A percentile compares a stretch with the other conserved stretches of the same genome.
Evolutionary conservation across 1,139 yeast species (phyloP).

Genomic region (Scheffersomyces stambukii): DNA sequence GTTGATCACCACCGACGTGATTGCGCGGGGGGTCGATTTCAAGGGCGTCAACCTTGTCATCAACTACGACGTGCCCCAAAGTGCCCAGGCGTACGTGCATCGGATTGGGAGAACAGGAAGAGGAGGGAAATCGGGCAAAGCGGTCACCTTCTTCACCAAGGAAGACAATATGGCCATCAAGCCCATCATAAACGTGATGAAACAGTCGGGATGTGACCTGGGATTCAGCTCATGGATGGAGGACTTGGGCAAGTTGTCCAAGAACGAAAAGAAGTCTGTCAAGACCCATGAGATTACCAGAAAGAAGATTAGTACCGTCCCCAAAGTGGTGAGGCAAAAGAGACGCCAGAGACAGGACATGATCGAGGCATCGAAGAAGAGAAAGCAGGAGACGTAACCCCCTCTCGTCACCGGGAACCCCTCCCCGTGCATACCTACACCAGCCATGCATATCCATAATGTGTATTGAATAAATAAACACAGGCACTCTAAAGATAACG

Average conservation of each 20-base stretch:
- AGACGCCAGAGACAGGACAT: slow-evolving; percentile 61
- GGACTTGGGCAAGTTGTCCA: slow-evolving; percentile 62
- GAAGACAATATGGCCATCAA: slow-evolving; percentile 75
- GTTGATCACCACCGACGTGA: slow-evolving; percentile 90
- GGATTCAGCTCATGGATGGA: slow-evolving; percentile 81
- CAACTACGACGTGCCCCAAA: slow-evolving; percentile 93
- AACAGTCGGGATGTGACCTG: slow-evolving; percentile 75
- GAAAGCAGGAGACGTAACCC: slow-evolving; percentile 32
- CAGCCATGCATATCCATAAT: neutral
- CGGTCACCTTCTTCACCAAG: slow-evolving; percentile 89
- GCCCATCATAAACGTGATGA: slow-evolving; percentile 90
- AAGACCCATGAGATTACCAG: slow-evolving; percentile 63
- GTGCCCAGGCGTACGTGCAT: slow-evolving; percentile 94
- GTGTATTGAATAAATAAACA: slow-evolving; percentile 2
- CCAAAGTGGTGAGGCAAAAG: slow-evolving; percentile 62
- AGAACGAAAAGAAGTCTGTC: slow-evolving; percentile 60
- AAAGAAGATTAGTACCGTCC: slow-evolving; percentile 82
- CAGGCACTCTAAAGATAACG: slow-evolving; percentile 1
- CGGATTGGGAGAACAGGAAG: slow-evolving; percentile 99
- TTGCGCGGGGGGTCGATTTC: slow-evolving; percentile 96
- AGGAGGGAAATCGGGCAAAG: slow-evolving; percentile 82
- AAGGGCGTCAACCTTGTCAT: slow-evolving; percentile 92
- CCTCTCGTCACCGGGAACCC: too few relatives aligned
- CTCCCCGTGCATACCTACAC: neutral
- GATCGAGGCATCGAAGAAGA: slow-evolving; percentile 74